phyloP scores from a whole-genome alignment of 257 asterid genomes.

The Cynanchum wilfordii region DNA sequence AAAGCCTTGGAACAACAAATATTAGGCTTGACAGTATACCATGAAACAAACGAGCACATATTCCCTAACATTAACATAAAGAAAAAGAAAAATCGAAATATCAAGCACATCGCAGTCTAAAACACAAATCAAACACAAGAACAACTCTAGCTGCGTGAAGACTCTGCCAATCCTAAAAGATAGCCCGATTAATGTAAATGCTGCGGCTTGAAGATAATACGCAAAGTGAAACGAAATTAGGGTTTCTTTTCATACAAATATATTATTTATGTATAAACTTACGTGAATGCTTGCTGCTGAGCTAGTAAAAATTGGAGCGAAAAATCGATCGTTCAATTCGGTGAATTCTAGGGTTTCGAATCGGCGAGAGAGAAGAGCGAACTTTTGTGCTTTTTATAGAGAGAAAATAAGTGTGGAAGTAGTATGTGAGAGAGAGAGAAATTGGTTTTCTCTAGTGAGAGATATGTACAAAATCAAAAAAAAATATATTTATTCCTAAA shows the following conservation, averaged over 20 bases:
- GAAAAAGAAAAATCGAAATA: neutral
- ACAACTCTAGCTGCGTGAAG: slow-evolving; percentile 5
- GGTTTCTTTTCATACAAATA: too few relatives aligned
- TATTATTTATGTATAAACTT: slow-evolving; percentile 17
- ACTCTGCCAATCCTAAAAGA: slow-evolving; percentile 1
- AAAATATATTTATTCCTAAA: too few relatives aligned
- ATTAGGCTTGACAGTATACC: too few relatives aligned
- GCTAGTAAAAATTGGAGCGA: slow-evolving; percentile 25
- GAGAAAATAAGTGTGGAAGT: too few relatives aligned
- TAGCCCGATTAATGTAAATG: too few relatives aligned
- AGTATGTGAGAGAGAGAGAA: too few relatives aligned
- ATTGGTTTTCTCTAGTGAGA: slow-evolving; percentile 19
- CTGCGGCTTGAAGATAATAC: too few relatives aligned
- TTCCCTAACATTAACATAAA: slow-evolving; percentile 1
- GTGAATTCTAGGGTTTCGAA: slow-evolving; percentile 42
- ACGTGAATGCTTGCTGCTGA: slow-evolving; percentile 22
- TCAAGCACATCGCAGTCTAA: neutral
- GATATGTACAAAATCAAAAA: too few relatives aligned
- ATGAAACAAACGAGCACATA: too few relatives aligned
- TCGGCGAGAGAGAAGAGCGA: slow-evolving; percentile 33
- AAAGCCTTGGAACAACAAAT: too few relatives aligned
- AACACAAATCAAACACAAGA: slow-evolving; percentile 11
- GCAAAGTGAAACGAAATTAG: too few relatives aligned
- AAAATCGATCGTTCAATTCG: slow-evolving; percentile 33
- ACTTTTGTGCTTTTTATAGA: too few relatives aligned